Percentiles rank a stretch among this genome's conserved stretches.
Evolutionary conservation across 805 yeast genomes (phyloP).

Genomic region (Ogataea allantospora): DNA sequence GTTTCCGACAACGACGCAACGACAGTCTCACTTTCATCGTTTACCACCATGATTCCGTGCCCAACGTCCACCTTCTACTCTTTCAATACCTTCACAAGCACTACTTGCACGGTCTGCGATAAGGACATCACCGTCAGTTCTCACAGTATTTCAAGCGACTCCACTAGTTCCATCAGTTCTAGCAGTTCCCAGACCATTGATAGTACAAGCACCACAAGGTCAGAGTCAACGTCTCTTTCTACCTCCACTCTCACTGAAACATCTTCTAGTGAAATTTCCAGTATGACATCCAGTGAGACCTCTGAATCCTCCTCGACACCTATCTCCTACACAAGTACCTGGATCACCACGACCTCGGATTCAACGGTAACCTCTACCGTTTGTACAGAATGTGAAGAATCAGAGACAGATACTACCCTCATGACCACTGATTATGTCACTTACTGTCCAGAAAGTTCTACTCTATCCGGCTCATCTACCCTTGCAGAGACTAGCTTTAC

Average conservation of each 20-base stretch:
- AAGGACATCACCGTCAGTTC: slow-evolving; percentile 4
- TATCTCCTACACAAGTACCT: background rate
- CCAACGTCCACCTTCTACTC: slow-evolving; percentile 7
- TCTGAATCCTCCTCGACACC: no score
- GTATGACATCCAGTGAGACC: no score
- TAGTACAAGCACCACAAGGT: no score
- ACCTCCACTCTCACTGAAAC: no score
- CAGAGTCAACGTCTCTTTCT: no score
- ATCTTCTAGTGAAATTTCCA: no score
- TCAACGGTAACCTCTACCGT: slow-evolving; percentile 2
- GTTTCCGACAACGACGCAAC: background rate
- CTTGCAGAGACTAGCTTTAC: background rate
- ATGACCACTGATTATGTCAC: slow-evolving; percentile 3
- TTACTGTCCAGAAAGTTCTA: slow-evolving; percentile 2
- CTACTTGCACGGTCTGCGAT: slow-evolving; percentile 11
- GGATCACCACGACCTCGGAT: background rate
- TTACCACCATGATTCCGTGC: slow-evolving; percentile 12
- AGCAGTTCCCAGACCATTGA: no score
- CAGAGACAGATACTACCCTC: background rate
- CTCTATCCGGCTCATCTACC: background rate
- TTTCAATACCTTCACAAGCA: slow-evolving; percentile 8
- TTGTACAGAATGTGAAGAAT: slow-evolving; percentile 1
- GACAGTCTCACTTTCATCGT: slow-evolving; percentile 4
- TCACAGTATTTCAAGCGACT: background rate
- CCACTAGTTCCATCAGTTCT: no score